Conservation (phyloP, 148 eudicot species). For the Rhododendron molle region DNA sequence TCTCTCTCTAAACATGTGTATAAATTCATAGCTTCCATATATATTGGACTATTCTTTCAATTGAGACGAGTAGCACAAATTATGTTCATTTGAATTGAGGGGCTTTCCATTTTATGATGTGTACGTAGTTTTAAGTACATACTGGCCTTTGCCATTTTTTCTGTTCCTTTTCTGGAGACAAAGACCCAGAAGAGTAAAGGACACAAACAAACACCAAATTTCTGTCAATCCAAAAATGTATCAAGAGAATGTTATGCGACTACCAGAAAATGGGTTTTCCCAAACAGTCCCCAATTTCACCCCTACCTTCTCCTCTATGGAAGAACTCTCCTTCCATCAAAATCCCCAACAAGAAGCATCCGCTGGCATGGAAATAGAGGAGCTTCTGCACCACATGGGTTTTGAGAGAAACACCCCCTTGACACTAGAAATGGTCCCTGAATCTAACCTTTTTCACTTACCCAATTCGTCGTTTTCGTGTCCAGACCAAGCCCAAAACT, state of each 20-base stretch:
- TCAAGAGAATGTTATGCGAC: slow-evolving; percentile 29
- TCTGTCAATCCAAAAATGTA: slow-evolving; percentile 27
- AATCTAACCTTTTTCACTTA: slow-evolving; percentile 20
- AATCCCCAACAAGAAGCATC: slow-evolving; percentile 12
- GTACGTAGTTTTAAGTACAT: background rate
- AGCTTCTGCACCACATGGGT: slow-evolving; percentile 15
- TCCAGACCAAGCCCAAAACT: background rate
- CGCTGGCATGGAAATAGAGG: slow-evolving; percentile 17
- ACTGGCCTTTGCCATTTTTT: background rate
- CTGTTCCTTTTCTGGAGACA: background rate
- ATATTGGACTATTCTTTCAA: too few relatives aligned
- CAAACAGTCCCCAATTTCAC: slow-evolving; percentile 21
- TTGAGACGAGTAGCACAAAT: too few relatives aligned
- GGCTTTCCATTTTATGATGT: too few relatives aligned
- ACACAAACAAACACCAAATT: background rate
- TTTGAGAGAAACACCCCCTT: slow-evolving; percentile 16
- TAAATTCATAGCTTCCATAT: too few relatives aligned
- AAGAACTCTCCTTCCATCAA: slow-evolving; percentile 24
- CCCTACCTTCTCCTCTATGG: slow-evolving; percentile 24
- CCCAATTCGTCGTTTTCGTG: slow-evolving; percentile 31
- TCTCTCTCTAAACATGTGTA: too few relatives aligned
- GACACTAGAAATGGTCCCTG: slow-evolving; percentile 21
- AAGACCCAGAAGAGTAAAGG: slow-evolving; percentile 15
- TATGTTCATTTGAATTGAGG: too few relatives aligned
- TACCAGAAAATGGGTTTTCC: slow-evolving; percentile 35